Percentiles rank a stretch among this genome's conserved stretches.
Evolutionary conservation across 148 eudicot species (phyloP).

Genomic region (Silene uniflora): DNA sequence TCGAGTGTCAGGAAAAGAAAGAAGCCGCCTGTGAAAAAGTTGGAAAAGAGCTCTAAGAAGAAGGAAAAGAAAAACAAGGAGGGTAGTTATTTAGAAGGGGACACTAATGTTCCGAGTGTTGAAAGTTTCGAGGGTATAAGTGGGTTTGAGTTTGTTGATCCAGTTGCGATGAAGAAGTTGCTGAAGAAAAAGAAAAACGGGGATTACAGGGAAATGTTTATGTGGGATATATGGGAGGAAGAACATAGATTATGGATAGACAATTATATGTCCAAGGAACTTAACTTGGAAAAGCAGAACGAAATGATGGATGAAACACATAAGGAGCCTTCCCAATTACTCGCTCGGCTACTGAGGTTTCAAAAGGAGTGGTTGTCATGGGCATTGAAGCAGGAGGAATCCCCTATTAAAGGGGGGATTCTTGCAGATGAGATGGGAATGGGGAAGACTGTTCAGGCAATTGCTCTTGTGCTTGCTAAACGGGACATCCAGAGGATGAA

Average conservation of each 20-base stretch:
- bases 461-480: constrained; percentile 91
- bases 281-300: constrained; percentile 46
- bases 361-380: constrained; percentile 97
- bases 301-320: constrained; percentile 45
- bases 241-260: constrained; percentile 66
- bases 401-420: constrained; percentile 70
- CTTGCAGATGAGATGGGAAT: constrained; percentile 99
- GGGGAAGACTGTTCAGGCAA: constrained; percentile 95
- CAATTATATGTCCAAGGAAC: constrained; percentile 32
- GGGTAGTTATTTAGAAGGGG: not conserved
- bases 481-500: constrained; percentile 39
- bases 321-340: constrained; percentile 61
- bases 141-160: constrained; percentile 33
- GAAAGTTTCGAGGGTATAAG: constrained; percentile 31
- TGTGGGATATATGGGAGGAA: constrained; percentile 83
- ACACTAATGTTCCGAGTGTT: not conserved
- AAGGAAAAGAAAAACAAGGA: constrained; percentile 6
- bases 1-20: not conserved
- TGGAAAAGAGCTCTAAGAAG: constrained; percentile 6
- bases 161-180: constrained; percentile 19
- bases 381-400: constrained; percentile 88
- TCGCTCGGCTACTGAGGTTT: constrained; percentile 68
- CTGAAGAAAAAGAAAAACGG: constrained; percentile 39
- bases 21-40: not conserved
- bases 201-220: constrained; percentile 31